phyloP scores from a whole-genome alignment of 2,329 filamentous ascomycete species.

The Pseudocercospora vitis region DNA sequence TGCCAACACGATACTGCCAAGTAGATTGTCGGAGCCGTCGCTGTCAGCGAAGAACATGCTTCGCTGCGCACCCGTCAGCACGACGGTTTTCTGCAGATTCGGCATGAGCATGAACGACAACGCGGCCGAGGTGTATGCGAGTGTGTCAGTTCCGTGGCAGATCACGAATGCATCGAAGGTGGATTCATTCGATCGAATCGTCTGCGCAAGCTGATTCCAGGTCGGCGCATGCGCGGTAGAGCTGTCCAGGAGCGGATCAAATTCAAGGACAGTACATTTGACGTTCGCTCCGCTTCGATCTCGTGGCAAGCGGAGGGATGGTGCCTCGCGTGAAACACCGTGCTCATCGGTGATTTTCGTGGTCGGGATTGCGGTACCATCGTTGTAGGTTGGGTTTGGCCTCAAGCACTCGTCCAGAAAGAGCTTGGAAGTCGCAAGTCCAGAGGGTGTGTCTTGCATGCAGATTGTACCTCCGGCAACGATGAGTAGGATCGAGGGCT shows the following conservation, averaged over 20 bases:
- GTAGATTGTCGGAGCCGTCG: slow-evolving; percentile 86
- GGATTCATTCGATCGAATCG: slow-evolving; percentile 81
- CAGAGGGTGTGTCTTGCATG: slow-evolving; percentile 79
- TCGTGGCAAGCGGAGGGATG: slow-evolving; percentile 74
- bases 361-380: slow-evolving; percentile 56
- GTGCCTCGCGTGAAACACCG: slow-evolving; percentile 43
- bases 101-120: slow-evolving; percentile 85
- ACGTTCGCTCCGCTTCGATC: slow-evolving; percentile 79
- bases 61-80: slow-evolving; percentile 70
- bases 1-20: slow-evolving; percentile 84
- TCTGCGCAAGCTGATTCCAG: slow-evolving; percentile 79
- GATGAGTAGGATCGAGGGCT: slow-evolving; percentile 69
- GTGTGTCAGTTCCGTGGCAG: slow-evolving; percentile 84
- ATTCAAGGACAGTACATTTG: slow-evolving; percentile 81
- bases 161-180: slow-evolving; percentile 89
- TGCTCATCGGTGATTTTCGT: slow-evolving; percentile 30
- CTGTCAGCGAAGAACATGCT: slow-evolving; percentile 89
- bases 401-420: slow-evolving; percentile 83
- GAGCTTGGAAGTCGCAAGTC: slow-evolving; percentile 69
- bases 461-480: slow-evolving; percentile 89
- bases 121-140: slow-evolving; percentile 84
- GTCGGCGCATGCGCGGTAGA: slow-evolving; percentile 84
- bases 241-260: slow-evolving; percentile 80
- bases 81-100: slow-evolving; percentile 85
- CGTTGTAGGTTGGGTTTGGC: slow-evolving; percentile 81